Evolutionary conservation across 2,329 filamentous ascomycete genomes (phyloP).

Genomic region (Alternaria solani): DNA sequence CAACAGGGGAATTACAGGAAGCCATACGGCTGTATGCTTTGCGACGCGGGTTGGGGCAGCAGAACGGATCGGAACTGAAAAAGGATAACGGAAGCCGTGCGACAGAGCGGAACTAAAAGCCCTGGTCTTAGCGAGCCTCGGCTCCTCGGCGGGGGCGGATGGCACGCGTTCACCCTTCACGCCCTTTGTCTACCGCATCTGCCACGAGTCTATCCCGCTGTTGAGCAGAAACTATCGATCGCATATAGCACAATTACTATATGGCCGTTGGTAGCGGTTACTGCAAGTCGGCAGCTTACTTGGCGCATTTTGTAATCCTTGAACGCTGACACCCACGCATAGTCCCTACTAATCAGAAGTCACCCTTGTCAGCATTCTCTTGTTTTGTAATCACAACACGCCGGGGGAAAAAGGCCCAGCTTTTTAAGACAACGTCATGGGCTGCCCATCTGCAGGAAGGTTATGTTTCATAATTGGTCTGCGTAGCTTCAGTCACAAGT

Average conservation of each 20-base stretch:
- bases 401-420: slow-evolving; percentile 6
- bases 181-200: background rate
- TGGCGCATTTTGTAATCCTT: background rate
- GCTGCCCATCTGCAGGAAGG: background rate
- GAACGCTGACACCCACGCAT: slow-evolving; percentile 1
- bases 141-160: background rate
- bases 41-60: background rate
- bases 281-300: background rate
- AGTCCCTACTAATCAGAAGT: slow-evolving; percentile 24
- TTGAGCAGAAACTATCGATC: background rate
- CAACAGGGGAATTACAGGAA: background rate
- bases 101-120: background rate
- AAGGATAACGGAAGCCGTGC: background rate
- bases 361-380: slow-evolving; percentile 16
- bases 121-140: slow-evolving; percentile 3
- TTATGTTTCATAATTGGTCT: slow-evolving; percentile 9
- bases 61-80: background rate
- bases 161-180: background rate
- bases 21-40: background rate
- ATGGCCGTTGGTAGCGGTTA: background rate
- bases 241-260: background rate
- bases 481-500: background rate
- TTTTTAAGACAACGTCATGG: slow-evolving; percentile 12
- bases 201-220: background rate
- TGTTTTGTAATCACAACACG: slow-evolving; percentile 44